Evolutionary conservation across 2,329 filamentous ascomycete species (phyloP), one percentile per base, ranked within the genome.

Genomic region (Thielaviopsis punctulata): DNA sequence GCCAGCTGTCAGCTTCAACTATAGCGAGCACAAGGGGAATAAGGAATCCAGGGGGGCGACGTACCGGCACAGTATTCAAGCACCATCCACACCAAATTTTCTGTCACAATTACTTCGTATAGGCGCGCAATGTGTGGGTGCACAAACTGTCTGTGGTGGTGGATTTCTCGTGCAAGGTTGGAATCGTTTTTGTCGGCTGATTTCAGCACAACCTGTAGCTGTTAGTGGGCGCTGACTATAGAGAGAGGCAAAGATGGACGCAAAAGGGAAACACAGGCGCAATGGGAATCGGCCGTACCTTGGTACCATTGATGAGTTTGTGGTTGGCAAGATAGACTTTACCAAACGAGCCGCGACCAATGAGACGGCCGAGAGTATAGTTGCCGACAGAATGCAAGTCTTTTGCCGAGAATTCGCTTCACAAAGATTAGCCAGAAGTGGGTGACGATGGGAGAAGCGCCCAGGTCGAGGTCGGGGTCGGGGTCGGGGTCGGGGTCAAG

Each of bases 61-160:
- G 49, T 77, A 88, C 86, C 89, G 57, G 86, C 83, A 67, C 92
- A 98, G 65, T 95, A 98, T 69, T 98, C 92, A 61, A 98, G 71
- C 25, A 93, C 92, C 62, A 98, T 75, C 92, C 92, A 98, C 50
- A 98, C 93, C 65, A 96, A 68, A 48, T 73, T 81, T 68, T 98
- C 92, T 1, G 92, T 98, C 57, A 98, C 89, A 60, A 98, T 94
- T 55, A 98, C 90, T 71, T 98, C 92, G 71, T 98, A 96, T 21
- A 98, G 73, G 49, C 92, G 79, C 45, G 92, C 89, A 61, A 98
- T 98, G 68, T 98, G 92, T 21, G 92, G 92, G 63, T 98, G 92
- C 58, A 95, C 77, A 67, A 98, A 95, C 67, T 98, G 92, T 59
- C 92, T 85, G 65, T 98, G 92, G 65, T 98, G 92, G 66, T 98